Conservation (phyloP, 2,329 filamentous ascomycete genomes). For the Neobulgaria alba region DNA sequence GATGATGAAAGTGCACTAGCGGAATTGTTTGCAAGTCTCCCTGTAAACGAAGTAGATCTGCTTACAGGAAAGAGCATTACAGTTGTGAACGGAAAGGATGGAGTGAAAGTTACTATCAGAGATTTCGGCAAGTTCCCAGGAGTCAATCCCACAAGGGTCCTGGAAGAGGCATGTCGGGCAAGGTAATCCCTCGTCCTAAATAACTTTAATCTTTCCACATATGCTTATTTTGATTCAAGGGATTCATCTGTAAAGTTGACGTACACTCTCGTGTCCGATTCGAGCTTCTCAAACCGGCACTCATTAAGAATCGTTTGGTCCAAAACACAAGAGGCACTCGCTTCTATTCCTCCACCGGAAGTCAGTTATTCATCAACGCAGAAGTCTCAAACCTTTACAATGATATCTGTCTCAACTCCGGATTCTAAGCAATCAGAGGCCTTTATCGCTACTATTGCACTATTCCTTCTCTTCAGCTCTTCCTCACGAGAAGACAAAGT, state of each 20-base stretch:
- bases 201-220: background rate
- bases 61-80: conserved; percentile 49
- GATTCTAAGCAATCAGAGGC: conserved; percentile 76
- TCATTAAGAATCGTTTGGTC: conserved; percentile 70
- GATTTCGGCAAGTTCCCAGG: conserved; percentile 83
- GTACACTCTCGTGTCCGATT: conserved; percentile 63
- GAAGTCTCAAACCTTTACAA: conserved; percentile 57
- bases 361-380: conserved; percentile 31
- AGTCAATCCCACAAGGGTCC: conserved; percentile 61
- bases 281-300: conserved; percentile 68
- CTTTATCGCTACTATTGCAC: conserved; percentile 69
- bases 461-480: conserved; percentile 75
- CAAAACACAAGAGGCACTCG: conserved; percentile 53
- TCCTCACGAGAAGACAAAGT: conserved; percentile 80
- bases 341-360: conserved; percentile 28
- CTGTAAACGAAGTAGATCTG: conserved; percentile 51
- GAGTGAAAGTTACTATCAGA: conserved; percentile 53
- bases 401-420: conserved; percentile 65
- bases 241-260: conserved; percentile 60
- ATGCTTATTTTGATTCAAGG: conserved; percentile 39
- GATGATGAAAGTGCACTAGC: conserved; percentile 46
- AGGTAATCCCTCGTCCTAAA: too few relatives aligned
- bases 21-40: conserved; percentile 52
- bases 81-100: conserved; percentile 43
- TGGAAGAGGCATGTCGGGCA: conserved; percentile 83